Conservation (phyloP, 176 grass and related monocot species). For the Rhynchospora tenuis region DNA sequence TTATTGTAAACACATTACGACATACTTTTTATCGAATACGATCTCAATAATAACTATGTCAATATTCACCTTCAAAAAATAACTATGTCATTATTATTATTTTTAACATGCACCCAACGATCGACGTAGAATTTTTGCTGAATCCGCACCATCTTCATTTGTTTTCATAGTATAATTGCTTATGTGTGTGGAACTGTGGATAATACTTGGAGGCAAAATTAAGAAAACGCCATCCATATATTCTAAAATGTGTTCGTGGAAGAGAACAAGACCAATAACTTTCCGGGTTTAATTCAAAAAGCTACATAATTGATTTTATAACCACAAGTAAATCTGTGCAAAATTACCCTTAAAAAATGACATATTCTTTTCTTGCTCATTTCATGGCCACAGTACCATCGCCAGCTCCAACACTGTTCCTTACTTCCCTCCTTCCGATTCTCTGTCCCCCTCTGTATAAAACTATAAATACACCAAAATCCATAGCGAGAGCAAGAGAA, state of each 20-base stretch:
- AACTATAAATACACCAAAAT: background rate
- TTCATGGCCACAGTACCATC: background rate
- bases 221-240: background rate
- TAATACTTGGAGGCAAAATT: background rate
- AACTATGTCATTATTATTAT: too few relatives aligned
- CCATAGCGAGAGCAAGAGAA: background rate
- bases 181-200: too few relatives aligned
- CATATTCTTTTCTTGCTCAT: slow-evolving; percentile 6
- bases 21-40: too few relatives aligned
- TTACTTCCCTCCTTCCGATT: background rate
- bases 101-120: background rate
- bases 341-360: background rate
- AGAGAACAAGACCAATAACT: background rate
- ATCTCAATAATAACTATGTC: too few relatives aligned
- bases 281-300: too few relatives aligned
- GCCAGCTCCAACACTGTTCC: slow-evolving; percentile 8
- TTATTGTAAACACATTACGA: too few relatives aligned
- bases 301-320: too few relatives aligned
- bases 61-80: too few relatives aligned
- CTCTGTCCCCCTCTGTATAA: background rate
- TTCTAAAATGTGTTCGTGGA: background rate
- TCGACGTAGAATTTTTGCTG: too few relatives aligned
- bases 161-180: too few relatives aligned
- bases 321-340: background rate
- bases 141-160: too few relatives aligned